Conservation (phyloP, 768 basidiomycete species). For the Collybia sordida region DNA sequence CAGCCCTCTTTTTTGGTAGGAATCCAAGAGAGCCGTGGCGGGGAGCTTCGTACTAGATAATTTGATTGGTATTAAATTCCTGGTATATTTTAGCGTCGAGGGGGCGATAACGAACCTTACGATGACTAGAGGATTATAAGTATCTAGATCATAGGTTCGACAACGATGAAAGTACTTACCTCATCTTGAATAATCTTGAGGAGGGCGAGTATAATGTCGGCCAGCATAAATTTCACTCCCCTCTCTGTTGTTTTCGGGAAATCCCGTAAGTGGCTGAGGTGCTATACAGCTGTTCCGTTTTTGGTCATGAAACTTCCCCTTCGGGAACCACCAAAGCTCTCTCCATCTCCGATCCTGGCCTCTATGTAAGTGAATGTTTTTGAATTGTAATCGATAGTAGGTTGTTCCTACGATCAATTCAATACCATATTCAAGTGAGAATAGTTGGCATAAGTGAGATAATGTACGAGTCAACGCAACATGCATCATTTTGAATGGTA, state of each 20-base stretch:
- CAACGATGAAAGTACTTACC: conserved; percentile 38
- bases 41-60: conserved; percentile 89
- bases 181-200: conserved; percentile 60
- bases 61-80: neutral
- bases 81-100: conserved; percentile 1
- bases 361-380: too few species aligned
- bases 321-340: too few species aligned
- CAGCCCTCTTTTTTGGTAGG: conserved; percentile 94
- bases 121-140: conserved; percentile 56
- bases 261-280: conserved; percentile 34
- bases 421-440: too few species aligned
- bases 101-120: conserved; percentile 61
- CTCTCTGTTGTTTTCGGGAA: conserved; percentile 25
- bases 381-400: too few species aligned
- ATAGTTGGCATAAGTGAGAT: too few species aligned
- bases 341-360: too few species aligned
- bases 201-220: conserved; percentile 32
- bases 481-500: too few species aligned
- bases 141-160: conserved; percentile 9
- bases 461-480: too few species aligned
- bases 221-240: conserved; percentile 25
- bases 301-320: conserved; percentile 1
- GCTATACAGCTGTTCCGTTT: conserved; percentile 35
- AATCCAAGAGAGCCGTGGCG: conserved; percentile 98
- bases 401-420: too few species aligned